Conservation (phyloP, 2,329 filamentous ascomycete genomes). For the Claviceps cyperi region DNA sequence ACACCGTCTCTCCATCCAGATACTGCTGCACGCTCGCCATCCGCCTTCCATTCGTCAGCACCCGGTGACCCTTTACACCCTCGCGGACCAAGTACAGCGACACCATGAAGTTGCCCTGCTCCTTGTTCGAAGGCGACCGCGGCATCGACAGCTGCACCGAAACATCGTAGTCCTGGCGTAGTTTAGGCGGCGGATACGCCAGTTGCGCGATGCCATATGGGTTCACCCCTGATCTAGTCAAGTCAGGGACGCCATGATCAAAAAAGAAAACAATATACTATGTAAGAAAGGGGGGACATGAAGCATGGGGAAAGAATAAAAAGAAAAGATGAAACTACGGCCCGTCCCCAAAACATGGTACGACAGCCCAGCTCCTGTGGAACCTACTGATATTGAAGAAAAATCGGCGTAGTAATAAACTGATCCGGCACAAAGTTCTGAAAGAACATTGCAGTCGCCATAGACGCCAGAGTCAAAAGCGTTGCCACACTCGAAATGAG, state of each 20-base stretch:
- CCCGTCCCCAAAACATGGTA: not conserved
- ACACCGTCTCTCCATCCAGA: constrained; percentile 24
- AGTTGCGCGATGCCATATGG: constrained; percentile 38
- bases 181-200: constrained; percentile 39
- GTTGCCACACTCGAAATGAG: constrained; percentile 26
- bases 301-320: not conserved
- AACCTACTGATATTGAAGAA: constrained; percentile 44
- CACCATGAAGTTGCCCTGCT: constrained; percentile 88
- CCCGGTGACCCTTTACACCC: not conserved
- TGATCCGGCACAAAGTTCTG: constrained; percentile 42
- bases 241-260: constrained; percentile 5
- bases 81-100: constrained; percentile 52
- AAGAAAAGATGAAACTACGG: not conserved
- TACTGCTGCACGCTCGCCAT: constrained; percentile 15
- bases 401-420: constrained; percentile 35
- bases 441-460: constrained; percentile 40
- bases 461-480: constrained; percentile 31
- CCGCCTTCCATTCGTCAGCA: not conserved
- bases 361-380: too few relatives aligned
- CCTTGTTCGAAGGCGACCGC: constrained; percentile 59
- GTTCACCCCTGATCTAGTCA: constrained; percentile 29
- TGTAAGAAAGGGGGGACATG: too few relatives aligned
- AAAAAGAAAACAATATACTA: not conserved
- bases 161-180: constrained; percentile 74
- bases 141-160: constrained; percentile 62